Conservation (phyloP, 1,284 basidiomycete species). For the Baeospora myosura region DNA sequence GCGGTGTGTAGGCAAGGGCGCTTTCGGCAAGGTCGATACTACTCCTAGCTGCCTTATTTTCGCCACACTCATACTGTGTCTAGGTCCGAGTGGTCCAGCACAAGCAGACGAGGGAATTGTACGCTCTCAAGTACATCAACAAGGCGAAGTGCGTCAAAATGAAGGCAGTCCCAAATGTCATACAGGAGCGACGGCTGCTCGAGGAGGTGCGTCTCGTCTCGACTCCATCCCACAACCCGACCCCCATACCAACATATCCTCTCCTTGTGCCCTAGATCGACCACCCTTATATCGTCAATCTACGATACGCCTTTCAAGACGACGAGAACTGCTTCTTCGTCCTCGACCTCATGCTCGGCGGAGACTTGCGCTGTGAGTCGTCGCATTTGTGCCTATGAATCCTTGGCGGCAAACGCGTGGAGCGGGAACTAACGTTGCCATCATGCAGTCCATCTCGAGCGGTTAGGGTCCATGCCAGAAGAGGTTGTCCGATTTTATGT, state of each 20-base stretch:
- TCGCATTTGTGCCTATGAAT: constrained; percentile 26
- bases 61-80: constrained; percentile 6
- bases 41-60: constrained; percentile 7
- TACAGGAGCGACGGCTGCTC: constrained; percentile 86
- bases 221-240: constrained; percentile 7
- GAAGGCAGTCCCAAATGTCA: constrained; percentile 95
- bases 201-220: constrained; percentile 66
- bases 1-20: constrained; percentile 93
- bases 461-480: constrained; percentile 78
- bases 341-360: constrained; percentile 95
- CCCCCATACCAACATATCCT: constrained; percentile 1
- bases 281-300: constrained; percentile 93
- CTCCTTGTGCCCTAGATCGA: constrained; percentile 63
- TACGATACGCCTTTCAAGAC: constrained; percentile 98
- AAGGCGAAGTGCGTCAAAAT: constrained; percentile 96
- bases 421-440: not conserved
- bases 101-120: constrained; percentile 91
- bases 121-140: constrained; percentile 99
- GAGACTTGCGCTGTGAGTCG: constrained; percentile 85
- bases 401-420: constrained; percentile 6
- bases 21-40: constrained; percentile 76
- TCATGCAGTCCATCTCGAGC: constrained; percentile 80
- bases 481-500: constrained; percentile 86
- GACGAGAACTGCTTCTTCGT: constrained; percentile 99
- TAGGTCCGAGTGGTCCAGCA: constrained; percentile 98